Base-by-base conservation (phyloP, 1,139 yeast genomes). In the Debaryomyces sp. region DNA sequence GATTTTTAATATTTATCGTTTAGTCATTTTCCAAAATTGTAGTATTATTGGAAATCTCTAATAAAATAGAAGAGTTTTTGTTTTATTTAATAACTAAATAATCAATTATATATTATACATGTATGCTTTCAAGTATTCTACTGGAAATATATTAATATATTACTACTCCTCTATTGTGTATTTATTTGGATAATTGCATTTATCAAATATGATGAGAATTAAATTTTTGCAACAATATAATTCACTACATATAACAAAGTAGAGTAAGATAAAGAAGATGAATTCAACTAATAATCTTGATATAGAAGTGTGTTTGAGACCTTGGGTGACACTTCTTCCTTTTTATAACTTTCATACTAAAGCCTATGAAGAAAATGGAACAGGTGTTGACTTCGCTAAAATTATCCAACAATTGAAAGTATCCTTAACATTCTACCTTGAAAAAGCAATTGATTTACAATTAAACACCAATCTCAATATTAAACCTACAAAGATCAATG, bases 301-400 rank as follows among this genome's bases (percentile, higher is more conserved):
- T 3, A 30, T 48, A 29, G 49, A 48, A 29, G 45, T 42, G 17
- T 48, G 51, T 29, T 38, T 48, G 18, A 39, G 26, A 26, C 45
- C 45, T 5, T 46, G 51, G 51, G 40, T 48, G 7, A 41, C 38
- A 10, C 18, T 38, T 21, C 9, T 45, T 8, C 43, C 34, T 5
- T 26, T n/a, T 13, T 32, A 23, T 21, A 35, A 45, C 17, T 8
- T 36, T 2, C 13, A 5, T 18, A 17, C 7, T 15, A 22, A 18
- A 15, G 4, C 21, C 1, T 40, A 23, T 6, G n/a, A 27, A 29
- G 17, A n/a, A 12, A 10, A 15, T 12, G 12, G 2, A 5, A 12
- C 26, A 9, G 12, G 30, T 17, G 18, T 7, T 18, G 30, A 17
- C n/a, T 34, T 22, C 34, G n/a, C 15, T 18, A 9, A 23, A 26